Conservation (phyloP, 1,284 basidiomycete species). For the Boletellus sp. region DNA sequence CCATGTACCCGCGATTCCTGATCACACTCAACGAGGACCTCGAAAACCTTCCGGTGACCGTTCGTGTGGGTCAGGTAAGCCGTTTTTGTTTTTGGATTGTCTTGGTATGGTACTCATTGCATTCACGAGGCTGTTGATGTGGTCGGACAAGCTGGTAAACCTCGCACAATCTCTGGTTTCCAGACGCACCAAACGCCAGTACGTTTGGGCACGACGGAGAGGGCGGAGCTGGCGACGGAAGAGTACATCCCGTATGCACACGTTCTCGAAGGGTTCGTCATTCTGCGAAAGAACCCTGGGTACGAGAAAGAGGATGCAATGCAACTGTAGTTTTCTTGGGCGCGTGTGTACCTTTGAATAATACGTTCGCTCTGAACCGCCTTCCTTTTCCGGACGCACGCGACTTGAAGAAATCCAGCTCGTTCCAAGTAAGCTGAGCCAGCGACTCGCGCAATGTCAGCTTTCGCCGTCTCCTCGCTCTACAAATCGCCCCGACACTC, state of each 20-base stretch:
- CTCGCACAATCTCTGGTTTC: conserved; percentile 90
- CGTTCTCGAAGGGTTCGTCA: conserved; percentile 88
- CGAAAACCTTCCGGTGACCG: conserved; percentile 81
- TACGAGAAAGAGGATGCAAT: conserved; percentile 81
- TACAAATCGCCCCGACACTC: conserved; percentile 27
- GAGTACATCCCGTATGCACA: conserved; percentile 91
- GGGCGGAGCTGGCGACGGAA: conserved; percentile 95
- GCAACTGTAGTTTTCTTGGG: conserved; percentile 50
- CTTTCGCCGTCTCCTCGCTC: conserved; percentile 22
- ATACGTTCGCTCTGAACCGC: conserved; percentile 1
- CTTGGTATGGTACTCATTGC: conserved; percentile 1
- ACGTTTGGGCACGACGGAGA: conserved; percentile 87
- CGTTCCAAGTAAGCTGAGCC: too few species aligned
- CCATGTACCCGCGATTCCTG: conserved; percentile 98
- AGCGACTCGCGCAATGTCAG: conserved; percentile 6
- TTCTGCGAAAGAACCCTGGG: conserved; percentile 84
- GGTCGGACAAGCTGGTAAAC: conserved; percentile 89
- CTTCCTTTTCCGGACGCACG: conserved; percentile 6
- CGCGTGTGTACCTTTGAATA: conserved; percentile 5
- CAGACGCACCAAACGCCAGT: conserved; percentile 97
- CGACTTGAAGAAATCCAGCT: neutral
- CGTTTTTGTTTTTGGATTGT: neutral
- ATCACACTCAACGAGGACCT: conserved; percentile 95
- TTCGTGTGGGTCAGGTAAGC: conserved; percentile 88
- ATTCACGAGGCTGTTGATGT: conserved; percentile 73